A percentile compares a stretch with the other conserved stretches of the same genome.
Evolutionary conservation across 2,329 filamentous ascomycete species (phyloP).

Genomic region (Acrocalymma vagum): DNA sequence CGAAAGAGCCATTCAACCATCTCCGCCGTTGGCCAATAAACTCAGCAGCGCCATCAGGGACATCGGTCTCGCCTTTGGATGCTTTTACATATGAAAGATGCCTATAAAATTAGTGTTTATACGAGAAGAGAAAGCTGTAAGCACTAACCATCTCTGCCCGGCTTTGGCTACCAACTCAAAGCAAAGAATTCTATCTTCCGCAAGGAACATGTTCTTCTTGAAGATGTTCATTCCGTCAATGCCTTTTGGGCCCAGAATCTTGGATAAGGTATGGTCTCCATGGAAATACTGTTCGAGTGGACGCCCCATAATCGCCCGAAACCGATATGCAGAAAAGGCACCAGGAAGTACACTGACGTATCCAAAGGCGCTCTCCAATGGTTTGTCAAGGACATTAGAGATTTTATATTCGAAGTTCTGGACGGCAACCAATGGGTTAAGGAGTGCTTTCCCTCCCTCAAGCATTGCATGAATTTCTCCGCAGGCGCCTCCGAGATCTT

Average conservation of each 20-base stretch:
- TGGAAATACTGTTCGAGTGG: conserved; percentile 98
- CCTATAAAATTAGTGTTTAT: conserved; percentile 56
- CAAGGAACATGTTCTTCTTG: conserved; percentile 99
- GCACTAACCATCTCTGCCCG: conserved; percentile 6
- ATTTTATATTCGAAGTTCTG: conserved; percentile 99
- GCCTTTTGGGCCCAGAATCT: conserved; percentile 94
- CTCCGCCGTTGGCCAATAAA: conserved; percentile 95
- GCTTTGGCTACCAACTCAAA: conserved; percentile 68
- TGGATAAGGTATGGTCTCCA: conserved; percentile 94
- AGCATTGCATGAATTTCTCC: conserved; percentile 98
- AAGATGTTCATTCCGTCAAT: conserved; percentile 99
- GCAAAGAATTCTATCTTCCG: conserved; percentile 98
- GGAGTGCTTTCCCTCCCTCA: conserved; percentile 82
- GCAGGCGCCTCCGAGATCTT: conserved; percentile 93
- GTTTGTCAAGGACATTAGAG: conserved; percentile 96
- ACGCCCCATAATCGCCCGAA: conserved; percentile 94
- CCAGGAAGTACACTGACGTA: conserved; percentile 95
- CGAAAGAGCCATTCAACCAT: conserved; percentile 98
- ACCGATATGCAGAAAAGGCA: conserved; percentile 95
- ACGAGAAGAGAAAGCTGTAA: background rate
- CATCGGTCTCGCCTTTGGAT: conserved; percentile 95
- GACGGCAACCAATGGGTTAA: conserved; percentile 90
- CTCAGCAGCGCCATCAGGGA: conserved; percentile 90
- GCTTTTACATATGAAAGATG: conserved; percentile 96
- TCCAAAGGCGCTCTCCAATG: conserved; percentile 90